Conservation (phyloP, 306 rosid genomes). For the Oxytropis ochrocephala region DNA sequence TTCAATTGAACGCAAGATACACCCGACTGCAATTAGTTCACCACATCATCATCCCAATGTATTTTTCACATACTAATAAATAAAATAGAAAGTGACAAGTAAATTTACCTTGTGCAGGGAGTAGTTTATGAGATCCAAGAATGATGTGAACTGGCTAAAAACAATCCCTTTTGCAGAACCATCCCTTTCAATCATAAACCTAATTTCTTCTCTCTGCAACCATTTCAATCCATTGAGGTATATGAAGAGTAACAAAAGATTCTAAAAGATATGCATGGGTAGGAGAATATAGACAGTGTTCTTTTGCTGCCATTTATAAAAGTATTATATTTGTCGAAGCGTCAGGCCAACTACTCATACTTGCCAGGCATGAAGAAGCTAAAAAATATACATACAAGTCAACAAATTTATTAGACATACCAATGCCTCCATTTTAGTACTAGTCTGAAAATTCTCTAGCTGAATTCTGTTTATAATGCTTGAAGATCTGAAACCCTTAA, state of each 20-base stretch:
- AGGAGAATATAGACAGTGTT: not conserved
- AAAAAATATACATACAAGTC: not conserved
- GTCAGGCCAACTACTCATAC: not conserved
- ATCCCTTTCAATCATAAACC: slow-evolving; percentile 88
- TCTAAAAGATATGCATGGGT: not conserved
- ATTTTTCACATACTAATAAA: not conserved
- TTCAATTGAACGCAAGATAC: slow-evolving; percentile 69
- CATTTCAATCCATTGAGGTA: slow-evolving; percentile 17
- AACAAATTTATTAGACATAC: slow-evolving; percentile 39
- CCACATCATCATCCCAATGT: slow-evolving; percentile 3
- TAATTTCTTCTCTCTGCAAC: slow-evolving; percentile 84
- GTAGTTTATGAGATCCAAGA: slow-evolving; percentile 88
- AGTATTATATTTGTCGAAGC: not conserved
- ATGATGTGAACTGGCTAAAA: slow-evolving; percentile 92
- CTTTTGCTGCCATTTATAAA: not conserved
- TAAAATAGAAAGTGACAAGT: not conserved
- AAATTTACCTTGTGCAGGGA: slow-evolving; percentile 60
- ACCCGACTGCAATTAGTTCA: slow-evolving; percentile 60
- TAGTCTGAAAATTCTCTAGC: slow-evolving; percentile 83
- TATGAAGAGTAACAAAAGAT: not conserved
- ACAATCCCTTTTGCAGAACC: slow-evolving; percentile 95
- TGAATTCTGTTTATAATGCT: slow-evolving; percentile 79
- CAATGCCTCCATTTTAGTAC: slow-evolving; percentile 96
- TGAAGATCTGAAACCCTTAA: slow-evolving; percentile 77
- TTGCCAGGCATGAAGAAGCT: not conserved